Percentiles rank a stretch among this genome's conserved stretches.
Conservation (phyloP, 139 green algal genomes). For the Trebouxia sp. region DNA sequence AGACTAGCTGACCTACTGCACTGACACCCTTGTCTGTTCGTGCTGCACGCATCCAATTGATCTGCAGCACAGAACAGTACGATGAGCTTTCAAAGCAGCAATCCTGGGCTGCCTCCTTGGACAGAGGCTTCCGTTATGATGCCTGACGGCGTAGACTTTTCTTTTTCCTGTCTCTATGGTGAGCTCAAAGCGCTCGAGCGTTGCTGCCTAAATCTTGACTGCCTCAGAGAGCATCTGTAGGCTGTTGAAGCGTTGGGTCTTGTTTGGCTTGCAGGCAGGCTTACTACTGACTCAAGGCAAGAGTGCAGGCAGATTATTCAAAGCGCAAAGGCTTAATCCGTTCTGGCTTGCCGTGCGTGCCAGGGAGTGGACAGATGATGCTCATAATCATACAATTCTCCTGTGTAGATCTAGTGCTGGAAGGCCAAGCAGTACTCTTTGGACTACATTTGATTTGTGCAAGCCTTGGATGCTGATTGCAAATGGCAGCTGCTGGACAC, state of each 20-base stretch:
- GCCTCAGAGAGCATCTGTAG: background rate
- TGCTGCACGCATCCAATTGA: constrained; percentile 85
- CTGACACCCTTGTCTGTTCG: constrained; percentile 98
- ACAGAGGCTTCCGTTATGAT: background rate
- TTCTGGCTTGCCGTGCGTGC: no score
- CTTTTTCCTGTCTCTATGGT: background rate
- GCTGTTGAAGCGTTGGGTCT: background rate
- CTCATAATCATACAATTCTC: no score
- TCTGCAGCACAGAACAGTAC: constrained; percentile 38
- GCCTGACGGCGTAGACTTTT: background rate
- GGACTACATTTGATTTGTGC: background rate
- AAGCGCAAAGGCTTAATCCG: no score
- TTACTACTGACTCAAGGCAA: no score
- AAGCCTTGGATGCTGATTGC: background rate
- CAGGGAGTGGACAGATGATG: no score
- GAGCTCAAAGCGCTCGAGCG: no score
- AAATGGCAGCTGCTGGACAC: no score
- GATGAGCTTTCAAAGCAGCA: background rate
- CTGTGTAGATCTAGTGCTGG: no score
- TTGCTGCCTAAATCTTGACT: background rate
- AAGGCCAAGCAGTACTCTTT: background rate
- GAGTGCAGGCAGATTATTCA: no score
- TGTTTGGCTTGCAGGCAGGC: no score
- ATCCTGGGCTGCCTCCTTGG: no score
- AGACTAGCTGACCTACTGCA: constrained; percentile 79